Evolutionary conservation across 108 stramenopile species (phyloP).

Genomic region (Pseudonitzschia pungens): DNA sequence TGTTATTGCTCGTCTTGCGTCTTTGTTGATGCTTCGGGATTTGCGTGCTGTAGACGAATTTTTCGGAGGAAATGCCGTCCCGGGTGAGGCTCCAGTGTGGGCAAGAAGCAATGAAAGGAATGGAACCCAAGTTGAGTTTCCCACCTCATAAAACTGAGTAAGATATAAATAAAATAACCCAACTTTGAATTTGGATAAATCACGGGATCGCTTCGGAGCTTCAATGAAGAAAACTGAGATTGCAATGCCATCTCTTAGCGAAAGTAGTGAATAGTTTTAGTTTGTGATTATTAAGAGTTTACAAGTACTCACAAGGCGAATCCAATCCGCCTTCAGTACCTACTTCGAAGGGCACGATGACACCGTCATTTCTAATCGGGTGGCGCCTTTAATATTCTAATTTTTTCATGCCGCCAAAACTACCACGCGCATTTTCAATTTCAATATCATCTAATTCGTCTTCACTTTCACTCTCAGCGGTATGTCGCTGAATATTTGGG

Average conservation of each 20-base stretch:
- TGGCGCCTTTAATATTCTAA: constrained; percentile 15
- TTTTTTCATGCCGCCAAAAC: constrained; percentile 14
- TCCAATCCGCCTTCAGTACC: background rate
- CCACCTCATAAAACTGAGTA: background rate
- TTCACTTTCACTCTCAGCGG: background rate
- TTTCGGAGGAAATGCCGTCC: constrained; percentile 47
- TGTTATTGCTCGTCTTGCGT: constrained; percentile 62
- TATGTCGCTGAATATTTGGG: constrained; percentile 10
- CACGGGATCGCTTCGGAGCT: too few species aligned
- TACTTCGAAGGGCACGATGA: background rate
- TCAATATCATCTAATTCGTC: background rate
- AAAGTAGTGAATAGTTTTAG: too few species aligned
- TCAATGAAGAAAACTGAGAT: too few species aligned
- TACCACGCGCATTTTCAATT: background rate
- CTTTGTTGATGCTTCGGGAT: constrained; percentile 55
- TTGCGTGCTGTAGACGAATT: constrained; percentile 52
- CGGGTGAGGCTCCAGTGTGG: constrained; percentile 50
- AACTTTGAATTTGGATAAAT: background rate
- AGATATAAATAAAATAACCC: background rate
- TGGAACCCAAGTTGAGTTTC: background rate
- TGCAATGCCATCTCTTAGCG: too few species aligned
- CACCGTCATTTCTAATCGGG: background rate
- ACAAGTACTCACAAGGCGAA: background rate
- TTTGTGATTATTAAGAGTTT: too few species aligned
- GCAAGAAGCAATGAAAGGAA: constrained; percentile 20